These are phyloP conservation scores for Cytospora leucostoma DNA, from an alignment of 2,329 filamentous ascomycete species.

Conservation along the genomic window DNA sequence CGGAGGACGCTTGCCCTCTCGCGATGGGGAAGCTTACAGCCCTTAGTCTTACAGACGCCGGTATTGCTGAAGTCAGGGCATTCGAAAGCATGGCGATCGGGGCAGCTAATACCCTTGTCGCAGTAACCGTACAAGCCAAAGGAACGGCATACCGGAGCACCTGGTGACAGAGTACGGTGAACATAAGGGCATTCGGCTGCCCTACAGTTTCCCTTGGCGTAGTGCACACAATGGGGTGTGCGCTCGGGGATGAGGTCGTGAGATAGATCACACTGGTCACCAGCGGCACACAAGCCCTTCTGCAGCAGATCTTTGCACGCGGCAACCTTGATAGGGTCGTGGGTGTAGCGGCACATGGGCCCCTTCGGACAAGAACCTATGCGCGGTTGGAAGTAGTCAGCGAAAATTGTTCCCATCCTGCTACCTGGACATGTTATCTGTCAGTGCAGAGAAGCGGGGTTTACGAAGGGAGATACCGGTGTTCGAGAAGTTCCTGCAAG, in stretches of 20 bases:
- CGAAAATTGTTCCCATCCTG: conserved; percentile 3
- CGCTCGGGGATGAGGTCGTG: conserved; percentile 83
- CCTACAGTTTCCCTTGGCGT: conserved; percentile 84
- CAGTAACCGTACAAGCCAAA: conserved; percentile 92
- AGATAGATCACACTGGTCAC: conserved; percentile 83
- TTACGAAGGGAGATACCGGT: conserved; percentile 60
- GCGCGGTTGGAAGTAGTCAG: conserved; percentile 32
- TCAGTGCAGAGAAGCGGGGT: conserved; percentile 11
- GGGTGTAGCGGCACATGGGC: conserved; percentile 74
- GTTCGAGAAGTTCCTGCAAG: conserved; percentile 71
- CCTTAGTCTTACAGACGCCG: conserved; percentile 76
- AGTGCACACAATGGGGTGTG: conserved; percentile 86
- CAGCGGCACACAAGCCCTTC: conserved; percentile 74
- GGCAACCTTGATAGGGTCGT: conserved; percentile 84
- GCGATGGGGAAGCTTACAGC: conserved; percentile 84
- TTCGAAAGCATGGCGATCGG: conserved; percentile 85
- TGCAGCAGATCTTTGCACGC: conserved; percentile 86
- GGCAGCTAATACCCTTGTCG: conserved; percentile 74
- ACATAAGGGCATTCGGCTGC: conserved; percentile 85
- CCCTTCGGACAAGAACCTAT: conserved; percentile 85
- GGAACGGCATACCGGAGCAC: conserved; percentile 76
- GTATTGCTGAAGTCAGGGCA: conserved; percentile 95
- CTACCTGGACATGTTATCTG: conserved; percentile 3
- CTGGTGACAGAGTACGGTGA: conserved; percentile 76
- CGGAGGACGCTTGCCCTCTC: conserved; percentile 81